Evolutionary conservation across 1,139 yeast genomes (phyloP), one percentile per base, ranked within the genome.

Genomic region (Blastobotrys arbuscula): DNA sequence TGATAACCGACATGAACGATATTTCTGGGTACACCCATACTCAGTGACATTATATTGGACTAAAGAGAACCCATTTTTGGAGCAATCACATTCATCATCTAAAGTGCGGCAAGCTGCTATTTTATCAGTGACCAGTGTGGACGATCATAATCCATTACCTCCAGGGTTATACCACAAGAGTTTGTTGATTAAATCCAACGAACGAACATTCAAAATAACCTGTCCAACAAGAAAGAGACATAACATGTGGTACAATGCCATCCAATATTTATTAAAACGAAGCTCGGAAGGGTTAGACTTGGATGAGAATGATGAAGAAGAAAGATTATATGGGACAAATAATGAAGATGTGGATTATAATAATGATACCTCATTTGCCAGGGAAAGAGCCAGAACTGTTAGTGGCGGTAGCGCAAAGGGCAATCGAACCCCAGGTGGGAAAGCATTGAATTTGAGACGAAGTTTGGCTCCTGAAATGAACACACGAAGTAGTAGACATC

Each of bases 1-100:
- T 0, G 92, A 85, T 50, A 78, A 78, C 45, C 78, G 97, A 52
- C 98, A 92, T 62, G 94, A 85, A 63, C 76, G 97, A 55, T 92
- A 81, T 67, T 92, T 92, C 76, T 92, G 97, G 97, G 81, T 92
- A 39, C 96, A 92, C 68, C 98, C 98, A 8, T 90, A 89, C 65
- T 84, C 95, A 3, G 71, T 88, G 70, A 87, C 96, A 0, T 73
- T 92, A 50, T 89, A 88, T 66, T 92, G 98, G 98, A 83, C 92
- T 9, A 77, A 79, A 15, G 76, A 80, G 10, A 87, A 86, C 61
- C 97, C 97, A 2, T 85, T 84, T 0, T 67, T 84, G 52, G 79
- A 83, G 7, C 56, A 59, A 43, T 53, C 51, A 34, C 82, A 82
- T 57, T 85, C 89, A 13, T 85, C 89, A 12, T 71, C 82, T 0